Percentiles rank a stretch among this genome's conserved stretches.
Evolutionary conservation across 1,284 basidiomycete species (phyloP).

Genomic region (Puccinia horiana): DNA sequence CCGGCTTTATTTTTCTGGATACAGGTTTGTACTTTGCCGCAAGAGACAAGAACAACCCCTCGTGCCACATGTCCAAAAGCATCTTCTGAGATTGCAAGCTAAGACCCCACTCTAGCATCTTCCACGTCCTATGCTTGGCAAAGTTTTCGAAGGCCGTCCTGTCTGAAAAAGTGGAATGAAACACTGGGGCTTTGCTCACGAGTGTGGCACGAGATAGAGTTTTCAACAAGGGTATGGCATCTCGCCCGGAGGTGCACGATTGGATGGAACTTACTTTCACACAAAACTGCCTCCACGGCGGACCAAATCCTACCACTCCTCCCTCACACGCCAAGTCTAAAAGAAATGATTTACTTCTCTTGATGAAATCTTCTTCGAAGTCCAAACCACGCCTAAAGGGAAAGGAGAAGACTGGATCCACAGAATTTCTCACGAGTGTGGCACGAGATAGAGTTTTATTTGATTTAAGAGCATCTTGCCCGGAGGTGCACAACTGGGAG

Average conservation of each 20-base stretch:
- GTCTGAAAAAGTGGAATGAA: neutral
- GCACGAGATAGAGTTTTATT: neutral
- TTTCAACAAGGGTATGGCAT: neutral
- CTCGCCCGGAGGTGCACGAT: neutral
- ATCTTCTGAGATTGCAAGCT: neutral
- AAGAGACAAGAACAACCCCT: neutral
- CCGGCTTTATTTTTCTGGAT: neutral
- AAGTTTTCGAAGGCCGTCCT: neutral
- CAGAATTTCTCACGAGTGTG: neutral
- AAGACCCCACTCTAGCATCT: neutral
- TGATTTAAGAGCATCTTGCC: neutral
- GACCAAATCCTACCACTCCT: no score
- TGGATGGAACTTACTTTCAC: neutral
- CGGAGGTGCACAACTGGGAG: no score
- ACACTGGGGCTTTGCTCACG: neutral
- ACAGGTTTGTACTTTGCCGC: constrained; percentile 34
- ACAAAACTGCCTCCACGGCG: no score
- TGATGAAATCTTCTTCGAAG: neutral
- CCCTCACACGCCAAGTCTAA: no score
- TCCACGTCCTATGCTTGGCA: neutral
- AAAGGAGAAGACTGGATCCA: neutral
- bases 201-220: neutral
- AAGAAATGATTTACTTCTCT: neutral
- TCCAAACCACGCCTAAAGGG: neutral
- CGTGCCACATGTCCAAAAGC: neutral